Evolutionary conservation across 1,139 yeast genomes (phyloP).

Genomic region (Kurtzmaniella quercitrusa): DNA sequence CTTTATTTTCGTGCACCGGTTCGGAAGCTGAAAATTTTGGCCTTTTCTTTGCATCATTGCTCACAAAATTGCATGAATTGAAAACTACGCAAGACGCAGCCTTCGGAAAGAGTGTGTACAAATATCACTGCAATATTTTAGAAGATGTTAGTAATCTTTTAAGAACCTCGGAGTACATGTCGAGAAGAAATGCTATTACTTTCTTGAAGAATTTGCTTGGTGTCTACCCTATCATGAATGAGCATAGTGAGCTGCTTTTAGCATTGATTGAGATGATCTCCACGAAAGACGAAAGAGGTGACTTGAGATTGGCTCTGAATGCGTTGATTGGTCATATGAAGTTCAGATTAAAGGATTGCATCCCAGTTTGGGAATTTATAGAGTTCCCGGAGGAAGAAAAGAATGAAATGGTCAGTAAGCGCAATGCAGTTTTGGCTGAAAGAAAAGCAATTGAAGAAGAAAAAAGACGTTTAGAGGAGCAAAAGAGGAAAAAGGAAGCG

Average conservation of each 20-base stretch:
- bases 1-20: slow-evolving; percentile 69
- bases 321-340: slow-evolving; percentile 74
- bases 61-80: slow-evolving; percentile 47
- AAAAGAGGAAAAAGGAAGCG: slow-evolving; percentile 16
- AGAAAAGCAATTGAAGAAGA: slow-evolving; percentile 12
- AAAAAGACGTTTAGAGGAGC: slow-evolving; percentile 12
- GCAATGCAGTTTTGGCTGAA: slow-evolving; percentile 18
- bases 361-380: slow-evolving; percentile 56
- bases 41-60: slow-evolving; percentile 58
- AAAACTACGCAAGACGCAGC: slow-evolving; percentile 22
- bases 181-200: slow-evolving; percentile 76
- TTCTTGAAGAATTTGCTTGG: slow-evolving; percentile 66
- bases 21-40: slow-evolving; percentile 83
- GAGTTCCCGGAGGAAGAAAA: slow-evolving; percentile 36
- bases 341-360: slow-evolving; percentile 54
- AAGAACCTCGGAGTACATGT: slow-evolving; percentile 64
- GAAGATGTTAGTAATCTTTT: slow-evolving; percentile 48
- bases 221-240: slow-evolving; percentile 65
- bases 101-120: slow-evolving; percentile 42
- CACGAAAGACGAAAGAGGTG: slow-evolving; percentile 64
- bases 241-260: slow-evolving; percentile 57
- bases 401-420: slow-evolving; percentile 18
- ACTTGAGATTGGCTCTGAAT: slow-evolving; percentile 72
- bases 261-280: slow-evolving; percentile 48
- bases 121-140: slow-evolving; percentile 53